Base-by-base conservation (phyloP, 2,329 filamentous ascomycete species). In the Dactylellina leptospora region DNA sequence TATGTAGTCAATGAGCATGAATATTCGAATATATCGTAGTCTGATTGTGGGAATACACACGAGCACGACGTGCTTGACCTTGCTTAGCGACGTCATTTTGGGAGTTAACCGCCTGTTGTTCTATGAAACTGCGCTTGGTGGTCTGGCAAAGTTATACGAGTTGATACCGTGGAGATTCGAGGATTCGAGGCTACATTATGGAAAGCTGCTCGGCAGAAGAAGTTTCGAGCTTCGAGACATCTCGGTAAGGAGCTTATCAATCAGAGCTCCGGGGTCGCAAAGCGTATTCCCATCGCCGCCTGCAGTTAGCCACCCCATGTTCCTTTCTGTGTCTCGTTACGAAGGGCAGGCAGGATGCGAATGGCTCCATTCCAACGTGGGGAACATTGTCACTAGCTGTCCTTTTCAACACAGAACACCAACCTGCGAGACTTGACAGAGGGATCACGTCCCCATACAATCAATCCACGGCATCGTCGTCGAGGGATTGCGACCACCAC, bases 11-110 rank as follows among this genome's bases (percentile, higher is more conserved):
- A 33, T 33, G 11, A n/a, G 16, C 16, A 38, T 38, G 16, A 4
- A 10, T 10, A 38, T 38, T 38, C 11, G 33, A 13, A 38, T 38
- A 4, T 38, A 3, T 38, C 28, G 5, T 33, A 13, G 33, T 4
- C 10, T 38, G 9, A 13, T 4, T 38, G 9, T 38, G 33, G 3
- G 50, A 28, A 28, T 56, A 79, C 82, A 30, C 82, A 91, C 90
- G 76, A 95, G 85, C 75, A 92, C 84, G 74, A 95, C 89, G 78
- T 93, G 88, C 77, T 91, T 89, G 77, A 93, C 85, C 76, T 88
- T 88, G 59, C 85, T 80, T 25, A 90, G 83, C 72, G 87, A 89
- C 87, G 90, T 90, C 27, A 76, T 80, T 20, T 13, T 42, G 13
- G 20, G 13, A 44, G 40, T 18, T 44, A 44, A 4, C 3, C 11